Percentiles rank a stretch among this genome's conserved stretches.
Evolutionary conservation across 371 early-diverging fungal genomes (phyloP).

Genomic region (Haplosporangium sp.): DNA sequence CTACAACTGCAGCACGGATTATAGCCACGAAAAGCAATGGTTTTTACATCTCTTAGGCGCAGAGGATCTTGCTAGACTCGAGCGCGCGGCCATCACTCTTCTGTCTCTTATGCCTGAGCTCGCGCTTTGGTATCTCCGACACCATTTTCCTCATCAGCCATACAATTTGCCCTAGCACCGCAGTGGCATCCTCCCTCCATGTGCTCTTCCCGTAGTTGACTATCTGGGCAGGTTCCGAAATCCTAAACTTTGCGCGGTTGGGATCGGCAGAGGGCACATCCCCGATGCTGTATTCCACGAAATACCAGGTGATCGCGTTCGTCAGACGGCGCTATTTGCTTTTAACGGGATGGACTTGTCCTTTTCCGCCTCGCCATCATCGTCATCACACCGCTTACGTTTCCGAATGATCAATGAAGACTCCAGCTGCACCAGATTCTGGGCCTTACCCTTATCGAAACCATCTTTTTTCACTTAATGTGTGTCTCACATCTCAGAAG

Average conservation of each 20-base stretch:
- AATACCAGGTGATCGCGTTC: constrained; percentile 19
- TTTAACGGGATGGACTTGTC: constrained; percentile 9
- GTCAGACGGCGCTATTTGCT: constrained; percentile 26
- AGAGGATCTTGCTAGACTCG: neutral
- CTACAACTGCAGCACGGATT: no score
- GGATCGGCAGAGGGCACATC: constrained; percentile 10
- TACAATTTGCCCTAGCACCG: constrained; percentile 24
- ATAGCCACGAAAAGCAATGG: no score
- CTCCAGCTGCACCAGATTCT: constrained; percentile 38
- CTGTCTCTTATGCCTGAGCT: neutral
- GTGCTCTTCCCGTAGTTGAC: constrained; percentile 24
- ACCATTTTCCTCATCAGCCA: constrained; percentile 38
- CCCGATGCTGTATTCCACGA: constrained; percentile 29
- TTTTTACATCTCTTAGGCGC: no score
- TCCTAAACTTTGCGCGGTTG: constrained; percentile 22
- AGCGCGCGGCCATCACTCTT: neutral
- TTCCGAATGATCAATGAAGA: constrained; percentile 21
- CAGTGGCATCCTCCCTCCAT: constrained; percentile 19
- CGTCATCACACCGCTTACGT: constrained; percentile 13
- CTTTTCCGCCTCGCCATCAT: constrained; percentile 14
- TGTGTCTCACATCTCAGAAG: constrained; percentile 17
- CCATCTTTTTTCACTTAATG: constrained; percentile 23
- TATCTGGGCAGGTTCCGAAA: constrained; percentile 15
- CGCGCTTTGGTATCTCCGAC: constrained; percentile 14
- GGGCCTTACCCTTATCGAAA: constrained; percentile 27